phyloP scores from a whole-genome alignment of 768 basidiomycete genomes.

The Suillus lakei region DNA sequence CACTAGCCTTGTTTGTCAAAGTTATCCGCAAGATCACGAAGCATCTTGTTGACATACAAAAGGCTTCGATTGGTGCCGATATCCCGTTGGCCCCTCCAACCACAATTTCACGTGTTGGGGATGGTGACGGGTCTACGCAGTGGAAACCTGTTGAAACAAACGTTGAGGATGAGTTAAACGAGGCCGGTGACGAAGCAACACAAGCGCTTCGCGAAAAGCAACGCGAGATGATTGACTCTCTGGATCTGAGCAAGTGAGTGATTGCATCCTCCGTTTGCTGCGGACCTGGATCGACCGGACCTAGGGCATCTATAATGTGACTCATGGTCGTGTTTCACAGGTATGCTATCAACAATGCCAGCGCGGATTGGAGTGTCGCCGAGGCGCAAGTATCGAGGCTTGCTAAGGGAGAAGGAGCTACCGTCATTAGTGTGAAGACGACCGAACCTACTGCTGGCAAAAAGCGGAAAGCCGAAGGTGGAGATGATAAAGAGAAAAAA shows the following conservation, averaged over 20 bases:
- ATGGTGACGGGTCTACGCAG: conserved; percentile 13
- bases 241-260: conserved; percentile 88
- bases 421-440: conserved; percentile 78
- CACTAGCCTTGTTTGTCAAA: conserved; percentile 90
- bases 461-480: conserved; percentile 63
- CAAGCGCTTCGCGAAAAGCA: conserved; percentile 67
- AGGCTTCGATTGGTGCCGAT: conserved; percentile 70
- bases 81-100: conserved; percentile 50
- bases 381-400: conserved; percentile 71
- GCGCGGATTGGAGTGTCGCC: conserved; percentile 76
- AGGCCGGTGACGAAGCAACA: conserved; percentile 74
- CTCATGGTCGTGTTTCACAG: conserved; percentile 39
- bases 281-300: conserved; percentile 14
- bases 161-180: conserved; percentile 72
- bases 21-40: conserved; percentile 84
- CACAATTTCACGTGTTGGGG: conserved; percentile 15
- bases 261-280: background rate
- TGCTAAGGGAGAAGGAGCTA: conserved; percentile 55
- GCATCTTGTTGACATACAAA: conserved; percentile 76
- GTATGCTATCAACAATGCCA: conserved; percentile 73
- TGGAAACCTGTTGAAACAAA: conserved; percentile 52
- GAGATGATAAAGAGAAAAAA: conserved; percentile 51
- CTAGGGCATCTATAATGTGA: conserved; percentile 20
- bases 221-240: conserved; percentile 82
- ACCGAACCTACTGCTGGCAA: conserved; percentile 40